phyloP scores from a whole-genome alignment of 2,329 filamentous ascomycete species.

The Hymenoscyphus repandus region DNA sequence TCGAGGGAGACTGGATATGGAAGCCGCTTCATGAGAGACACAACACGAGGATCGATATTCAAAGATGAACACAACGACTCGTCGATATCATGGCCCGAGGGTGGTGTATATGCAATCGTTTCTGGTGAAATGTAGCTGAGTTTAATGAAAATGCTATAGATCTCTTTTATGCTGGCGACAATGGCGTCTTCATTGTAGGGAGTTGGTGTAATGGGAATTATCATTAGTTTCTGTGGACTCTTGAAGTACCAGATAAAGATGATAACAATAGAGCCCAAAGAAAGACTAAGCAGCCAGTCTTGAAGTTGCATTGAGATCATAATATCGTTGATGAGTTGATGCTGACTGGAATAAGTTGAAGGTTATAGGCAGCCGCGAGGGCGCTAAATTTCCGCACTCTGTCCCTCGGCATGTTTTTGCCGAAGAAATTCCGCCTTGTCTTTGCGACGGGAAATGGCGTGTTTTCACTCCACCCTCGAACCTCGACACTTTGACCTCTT shows the following conservation, averaged over 20 bases:
- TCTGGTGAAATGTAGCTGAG: neutral
- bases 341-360: too few species aligned
- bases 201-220: neutral
- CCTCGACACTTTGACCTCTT: neutral
- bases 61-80: neutral
- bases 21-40: conserved; percentile 1
- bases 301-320: neutral
- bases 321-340: too few species aligned
- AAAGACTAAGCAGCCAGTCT: neutral
- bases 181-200: conserved; percentile 1
- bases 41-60: neutral
- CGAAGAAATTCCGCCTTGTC: conserved; percentile 1
- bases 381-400: neutral
- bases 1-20: neutral
- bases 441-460: neutral
- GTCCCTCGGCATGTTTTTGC: conserved; percentile 1
- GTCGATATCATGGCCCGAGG: conserved; percentile 1
- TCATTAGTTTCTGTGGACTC: neutral
- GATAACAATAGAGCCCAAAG: neutral
- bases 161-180: neutral
- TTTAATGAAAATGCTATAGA: neutral
- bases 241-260: neutral
- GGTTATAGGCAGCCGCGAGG: too few species aligned
- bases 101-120: neutral
- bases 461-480: neutral